Evolutionary conservation across 345 rosid species (phyloP).

Genomic region (Murraya paniculata): DNA sequence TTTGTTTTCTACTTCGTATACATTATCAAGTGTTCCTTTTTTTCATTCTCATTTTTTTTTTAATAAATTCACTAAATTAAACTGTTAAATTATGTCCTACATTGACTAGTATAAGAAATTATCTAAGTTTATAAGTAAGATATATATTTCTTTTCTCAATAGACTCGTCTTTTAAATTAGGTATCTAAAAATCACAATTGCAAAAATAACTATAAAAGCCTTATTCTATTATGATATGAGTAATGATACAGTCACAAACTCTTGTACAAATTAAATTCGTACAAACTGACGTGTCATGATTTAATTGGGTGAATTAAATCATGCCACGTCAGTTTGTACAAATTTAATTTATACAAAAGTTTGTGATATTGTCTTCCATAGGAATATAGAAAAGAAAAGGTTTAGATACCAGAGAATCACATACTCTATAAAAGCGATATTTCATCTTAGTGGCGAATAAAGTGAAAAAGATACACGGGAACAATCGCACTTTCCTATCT

Average conservation of each 20-base stretch:
- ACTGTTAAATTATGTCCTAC: too few species aligned
- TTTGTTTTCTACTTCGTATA: too few species aligned
- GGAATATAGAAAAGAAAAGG: background rate
- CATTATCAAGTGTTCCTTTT: background rate
- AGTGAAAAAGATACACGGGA: background rate
- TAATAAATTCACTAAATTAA: background rate
- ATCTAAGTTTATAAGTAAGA: too few species aligned
- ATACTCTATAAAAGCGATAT: background rate
- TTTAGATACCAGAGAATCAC: background rate
- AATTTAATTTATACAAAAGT: too few species aligned
- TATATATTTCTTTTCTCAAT: accelerated
- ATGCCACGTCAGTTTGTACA: too few species aligned
- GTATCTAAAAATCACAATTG: too few species aligned
- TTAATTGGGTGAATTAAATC: too few species aligned
- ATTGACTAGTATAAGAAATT: too few species aligned
- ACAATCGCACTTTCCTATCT: background rate
- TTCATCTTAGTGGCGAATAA: background rate
- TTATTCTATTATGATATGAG: background rate
- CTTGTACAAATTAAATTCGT: too few species aligned
- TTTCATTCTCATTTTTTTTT: background rate
- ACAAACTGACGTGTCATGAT: too few species aligned
- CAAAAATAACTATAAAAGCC: background rate
- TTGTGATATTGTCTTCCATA: background rate
- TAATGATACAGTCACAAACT: too few species aligned
- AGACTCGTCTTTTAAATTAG: too few species aligned